Base-by-base conservation (phyloP, 1,284 basidiomycete genomes). In the Rhodotorula sp. region DNA sequence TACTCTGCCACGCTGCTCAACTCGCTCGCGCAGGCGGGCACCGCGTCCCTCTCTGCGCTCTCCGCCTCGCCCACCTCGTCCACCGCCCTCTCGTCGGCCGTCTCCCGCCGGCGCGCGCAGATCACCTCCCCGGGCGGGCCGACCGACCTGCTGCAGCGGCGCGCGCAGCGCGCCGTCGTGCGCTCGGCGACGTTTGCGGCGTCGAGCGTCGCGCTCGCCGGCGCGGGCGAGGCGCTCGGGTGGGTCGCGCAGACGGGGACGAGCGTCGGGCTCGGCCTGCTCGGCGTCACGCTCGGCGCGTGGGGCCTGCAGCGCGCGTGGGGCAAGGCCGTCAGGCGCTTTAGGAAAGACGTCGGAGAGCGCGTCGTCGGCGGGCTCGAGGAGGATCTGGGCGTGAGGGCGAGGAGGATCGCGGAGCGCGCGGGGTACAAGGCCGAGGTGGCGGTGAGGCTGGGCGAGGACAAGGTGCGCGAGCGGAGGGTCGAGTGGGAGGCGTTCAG, bases 261-360 rank as follows among this genome's bases (percentile, higher is more conserved):
- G 21, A 78, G 74, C 10, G 65, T 76, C 1, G 82, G 77, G 1
- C 46, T 78, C 25, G 79, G 77, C 7, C 66, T 80, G 7, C 61
- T 82, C 16, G 80, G 79, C 17, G 71, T 74, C 10, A 76, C 74
- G 10, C 19, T 78, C 25, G 75, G 74, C 14, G 80, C 78, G 13
- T 82, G 79, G 78, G 73, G 74, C n/a, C 65, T 82, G 67, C 82
- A 82, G 70, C 77, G 79, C 4, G 62, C 74, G 25, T 82, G 79
- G 79, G 74, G 72, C 64, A 78, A 77, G 59, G 75, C 76, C 4
- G 77, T 80, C 64, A 67, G 67, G 27, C 69, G 73, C 23, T 82
- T 82, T 69, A 77, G 79, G 46, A 61, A 67, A n/a, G 81, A 82
- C 50, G 54, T 74, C 12, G 55, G 62, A 45, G 50, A 71, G 59